Evolutionary conservation across 495 filamentous ascomycete genomes (phyloP), one percentile per base, ranked within the genome.

Genomic region (Jackrogersella minutella): DNA sequence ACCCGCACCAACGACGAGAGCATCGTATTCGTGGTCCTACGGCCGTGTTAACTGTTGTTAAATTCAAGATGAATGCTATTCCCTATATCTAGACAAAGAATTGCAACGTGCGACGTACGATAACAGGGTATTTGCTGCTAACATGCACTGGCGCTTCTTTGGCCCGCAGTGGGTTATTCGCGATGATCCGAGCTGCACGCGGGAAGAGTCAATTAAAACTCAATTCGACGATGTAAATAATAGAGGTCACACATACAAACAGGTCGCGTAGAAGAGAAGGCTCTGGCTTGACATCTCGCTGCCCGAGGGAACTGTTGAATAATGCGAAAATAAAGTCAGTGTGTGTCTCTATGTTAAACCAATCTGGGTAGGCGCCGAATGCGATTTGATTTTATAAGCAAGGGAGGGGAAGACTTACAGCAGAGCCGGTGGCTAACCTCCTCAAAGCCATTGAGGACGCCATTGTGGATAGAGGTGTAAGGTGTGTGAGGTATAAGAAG

Each of bases 1-100:
- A 68, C 94, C 94, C 65, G 94, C 94, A 75, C 94, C 94, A 63
- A 98, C 91, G 52, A 98, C 94, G 70, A 98, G 84, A 33, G 95
- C 95, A 89, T 86, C 85, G 74, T 85, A 85, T 68, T 85, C 81
- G 68, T 86, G 83, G 70, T 88, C 84, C 81, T 83, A 71, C 33
- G 39, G 24, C 7, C 28, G 17, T 52, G 72, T 78, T 73, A 78
- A 71, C 46, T 37, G 62, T 26, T 28, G 33, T 59, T 43, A 22
- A 39, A 41, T 50, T n/a, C 40, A 30, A 30, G 26, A 30, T 7
- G 7, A 30, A 30, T 3, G 7, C 26, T 3, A 16, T 37, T 40
- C 0, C 17, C 36, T 47, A 28, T 26, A 0, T 44, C 40, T 21
- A 6, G 34, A 14, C 36, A 60, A n/a, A 30, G 33, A 33, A 33